A percentile compares a stretch with the other conserved stretches of the same genome.
Conservation (phyloP, 1,284 basidiomycete genomes). For the Ustilago loliicola region DNA sequence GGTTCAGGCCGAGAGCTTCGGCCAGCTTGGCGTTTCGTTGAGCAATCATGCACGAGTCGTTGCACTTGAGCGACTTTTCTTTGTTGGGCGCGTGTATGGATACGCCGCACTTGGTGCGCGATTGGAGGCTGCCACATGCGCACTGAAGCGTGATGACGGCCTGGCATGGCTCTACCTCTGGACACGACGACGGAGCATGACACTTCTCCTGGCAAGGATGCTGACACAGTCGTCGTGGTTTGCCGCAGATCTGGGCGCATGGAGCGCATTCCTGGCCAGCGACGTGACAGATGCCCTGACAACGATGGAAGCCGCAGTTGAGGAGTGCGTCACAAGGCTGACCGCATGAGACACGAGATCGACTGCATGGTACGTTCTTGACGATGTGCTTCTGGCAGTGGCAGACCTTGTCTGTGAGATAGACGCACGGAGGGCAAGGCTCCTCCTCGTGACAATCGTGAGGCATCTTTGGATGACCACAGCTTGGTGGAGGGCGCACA, state of each 20-base stretch:
- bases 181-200: slow-evolving; percentile 66
- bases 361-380: slow-evolving; percentile 66
- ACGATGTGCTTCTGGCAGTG: slow-evolving; percentile 65
- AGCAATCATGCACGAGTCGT: slow-evolving; percentile 64
- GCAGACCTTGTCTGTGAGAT: slow-evolving; percentile 63
- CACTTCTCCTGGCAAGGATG: slow-evolving; percentile 65
- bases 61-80: slow-evolving; percentile 64
- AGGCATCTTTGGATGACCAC: slow-evolving; percentile 67
- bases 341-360: slow-evolving; percentile 62
- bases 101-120: slow-evolving; percentile 56
- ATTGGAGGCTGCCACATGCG: slow-evolving; percentile 65
- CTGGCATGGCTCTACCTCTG: slow-evolving; percentile 62
- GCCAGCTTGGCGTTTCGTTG: slow-evolving; percentile 68
- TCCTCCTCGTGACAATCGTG: slow-evolving; percentile 68
- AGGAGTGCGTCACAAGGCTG: slow-evolving; percentile 60
- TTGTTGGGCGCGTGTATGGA: slow-evolving; percentile 51
- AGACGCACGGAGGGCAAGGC: slow-evolving; percentile 68
- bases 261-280: slow-evolving; percentile 59
- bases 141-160: slow-evolving; percentile 64
- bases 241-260: slow-evolving; percentile 64
- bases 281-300: slow-evolving; percentile 62
- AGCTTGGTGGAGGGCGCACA: slow-evolving; percentile 59
- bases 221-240: slow-evolving; percentile 61
- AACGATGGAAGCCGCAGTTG: slow-evolving; percentile 66
- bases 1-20: slow-evolving; percentile 66